Base-by-base conservation (phyloP, 2,329 filamentous ascomycete genomes). In the Microcyclosporella mali region DNA sequence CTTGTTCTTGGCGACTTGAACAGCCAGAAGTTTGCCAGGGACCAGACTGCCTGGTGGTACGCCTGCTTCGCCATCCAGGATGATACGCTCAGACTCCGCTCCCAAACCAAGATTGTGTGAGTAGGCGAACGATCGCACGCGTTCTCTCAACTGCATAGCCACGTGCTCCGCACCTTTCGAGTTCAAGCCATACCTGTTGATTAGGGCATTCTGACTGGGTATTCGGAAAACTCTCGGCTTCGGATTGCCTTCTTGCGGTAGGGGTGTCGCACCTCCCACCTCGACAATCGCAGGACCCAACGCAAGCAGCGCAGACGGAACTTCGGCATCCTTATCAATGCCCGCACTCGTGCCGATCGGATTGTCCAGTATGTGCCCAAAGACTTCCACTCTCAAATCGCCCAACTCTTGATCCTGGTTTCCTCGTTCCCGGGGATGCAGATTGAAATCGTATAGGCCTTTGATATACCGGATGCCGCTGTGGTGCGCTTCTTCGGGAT, bases 1-100 rank as follows among this genome's bases (percentile, higher is more conserved):
- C 72, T 95, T 97, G 70, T 97, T 97, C 79, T 98, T 98, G 39
- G 90, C 89, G 32, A 97, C 80, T 68, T 98, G 92, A 14, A 98
- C 88, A 12, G 87, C 84, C 48, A 98, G 73, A 45, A 95, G 70
- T 47, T 84, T 80, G 11, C 89, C 90, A 0, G 80, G 71, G 11
- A 72, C 69, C 56, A 98, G 70, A 65, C 85, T 87, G n/a, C 92
- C 87, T 0, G 88, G 82, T 1, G 88, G 87, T 0, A 95, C 87
- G 29, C 78, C 58, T 33, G 81, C 85, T 43, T 81, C 77, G 16
- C 88, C 88, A 55, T 92, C 75, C 29, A 97, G 70, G 1, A 98
- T 82, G 10, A 79, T 74, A 33, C 75, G 69, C 66, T 94, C 88
- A 0, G 78, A 76, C 11, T 74, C 70, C 10, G 78, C 77, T 40